Conservation (phyloP, 2,329 filamentous ascomycete species). For the Aspergillus intermedius region DNA sequence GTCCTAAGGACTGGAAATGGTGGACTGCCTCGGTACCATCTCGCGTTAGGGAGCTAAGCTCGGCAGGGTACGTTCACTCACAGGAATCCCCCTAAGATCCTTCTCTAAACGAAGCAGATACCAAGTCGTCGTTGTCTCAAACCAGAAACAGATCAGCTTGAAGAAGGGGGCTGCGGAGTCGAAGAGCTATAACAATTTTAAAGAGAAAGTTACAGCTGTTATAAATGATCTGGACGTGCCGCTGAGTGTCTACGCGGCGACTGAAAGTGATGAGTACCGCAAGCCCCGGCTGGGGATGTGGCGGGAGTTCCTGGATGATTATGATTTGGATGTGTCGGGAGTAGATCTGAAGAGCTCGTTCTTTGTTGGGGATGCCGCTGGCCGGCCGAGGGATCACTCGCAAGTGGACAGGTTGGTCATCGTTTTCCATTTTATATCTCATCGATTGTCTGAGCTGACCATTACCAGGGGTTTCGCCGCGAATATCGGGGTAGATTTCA, state of each 20-base stretch:
- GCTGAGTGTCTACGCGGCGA: slow-evolving; percentile 77
- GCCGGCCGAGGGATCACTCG: slow-evolving; percentile 51
- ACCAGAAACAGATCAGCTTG: slow-evolving; percentile 76
- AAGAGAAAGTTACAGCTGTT: slow-evolving; percentile 66
- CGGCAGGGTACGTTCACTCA: slow-evolving; percentile 53
- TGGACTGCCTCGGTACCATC: slow-evolving; percentile 68
- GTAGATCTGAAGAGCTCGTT: slow-evolving; percentile 68
- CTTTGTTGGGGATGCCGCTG: slow-evolving; percentile 83
- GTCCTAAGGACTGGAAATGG: slow-evolving; percentile 86
- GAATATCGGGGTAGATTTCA: slow-evolving; percentile 73
- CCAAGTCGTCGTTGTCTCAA: slow-evolving; percentile 72
- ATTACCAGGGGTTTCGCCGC: slow-evolving; percentile 66
- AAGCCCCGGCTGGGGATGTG: slow-evolving; percentile 92
- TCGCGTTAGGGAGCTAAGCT: slow-evolving; percentile 60
- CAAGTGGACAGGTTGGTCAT: slow-evolving; percentile 50
- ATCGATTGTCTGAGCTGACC: not conserved
- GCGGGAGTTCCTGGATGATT: slow-evolving; percentile 59
- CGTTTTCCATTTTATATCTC: not conserved
- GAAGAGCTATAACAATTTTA: slow-evolving; percentile 70
- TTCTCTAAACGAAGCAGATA: slow-evolving; percentile 47
- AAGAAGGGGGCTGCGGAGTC: slow-evolving; percentile 62
- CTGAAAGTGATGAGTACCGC: slow-evolving; percentile 69
- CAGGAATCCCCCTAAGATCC: not conserved
- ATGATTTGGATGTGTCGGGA: slow-evolving; percentile 49
- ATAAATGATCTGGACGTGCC: slow-evolving; percentile 64